Base-by-base conservation (phyloP, 495 filamentous ascomycete genomes). In the Aspergillus sclerotiicarbonarius region DNA sequence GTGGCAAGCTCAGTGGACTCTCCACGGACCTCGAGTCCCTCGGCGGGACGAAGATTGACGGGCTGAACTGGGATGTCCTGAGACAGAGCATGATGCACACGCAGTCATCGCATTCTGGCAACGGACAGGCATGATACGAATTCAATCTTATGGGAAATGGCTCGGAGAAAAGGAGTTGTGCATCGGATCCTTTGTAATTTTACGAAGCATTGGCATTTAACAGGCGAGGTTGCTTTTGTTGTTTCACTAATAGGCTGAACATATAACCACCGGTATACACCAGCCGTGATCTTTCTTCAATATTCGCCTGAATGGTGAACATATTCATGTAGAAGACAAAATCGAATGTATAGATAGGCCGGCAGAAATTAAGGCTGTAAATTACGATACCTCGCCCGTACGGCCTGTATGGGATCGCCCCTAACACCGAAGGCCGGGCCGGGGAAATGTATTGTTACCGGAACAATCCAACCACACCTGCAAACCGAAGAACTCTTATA, bases 1-100 rank as follows among this genome's bases (percentile, higher is more conserved):
- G 73, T 19, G 84, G 84, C n/a, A 80, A 72, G 58, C 62, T 80
- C 50, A 53, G 60, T 4, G 70, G 57, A 13, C 65, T 75, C 13
- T 64, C 71, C 0, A 39, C 70, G 18, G 71, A 74, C 39, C 53
- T 79, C 16, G 70, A 77, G 54, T 72, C 74, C 3, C 49, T 76
- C 16, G 76, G 74, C 35, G 76, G 79, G 19, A 74, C 74, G 57
- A 82, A 79, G 63, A 69, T 79, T 41, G 79, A 80, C 58, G 76
- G 79, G 8, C 53, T 84, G 54, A 82, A 79, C 51, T 84, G 82
- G 82, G 78, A 79, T 59, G 66, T 72, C 59, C 67, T 79, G 30
- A 71, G 67, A 31, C 64, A 73, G 20, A 76, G 73, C 61, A 69
- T 78, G 67, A 67, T 66, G 47, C 69, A 63, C 43, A 63, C 60